Evolutionary conservation across 2,329 filamentous ascomycete species (phyloP).

Genomic region (Periconia sp.): DNA sequence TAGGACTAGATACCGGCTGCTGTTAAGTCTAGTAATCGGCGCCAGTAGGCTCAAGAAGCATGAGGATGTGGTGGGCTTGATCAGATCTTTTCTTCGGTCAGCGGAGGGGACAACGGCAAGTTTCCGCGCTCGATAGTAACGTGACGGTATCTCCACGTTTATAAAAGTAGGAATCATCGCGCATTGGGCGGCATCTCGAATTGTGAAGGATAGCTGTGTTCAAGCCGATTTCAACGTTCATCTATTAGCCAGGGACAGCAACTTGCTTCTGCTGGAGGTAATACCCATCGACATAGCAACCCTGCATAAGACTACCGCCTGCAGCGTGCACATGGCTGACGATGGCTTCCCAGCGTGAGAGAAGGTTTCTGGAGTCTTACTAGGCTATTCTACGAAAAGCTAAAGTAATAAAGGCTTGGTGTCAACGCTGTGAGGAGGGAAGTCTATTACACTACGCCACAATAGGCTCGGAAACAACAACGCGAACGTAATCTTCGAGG

Average conservation of each 20-base stretch:
- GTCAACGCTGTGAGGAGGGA: no score
- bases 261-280: background rate
- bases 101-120: slow-evolving; percentile 7
- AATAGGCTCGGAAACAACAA: no score
- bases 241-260: slow-evolving; percentile 1
- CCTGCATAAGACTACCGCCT: no score
- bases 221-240: slow-evolving; percentile 1
- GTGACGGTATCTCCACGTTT: background rate
- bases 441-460: no score
- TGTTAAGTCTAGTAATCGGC: slow-evolving; percentile 7
- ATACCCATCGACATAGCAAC: no score
- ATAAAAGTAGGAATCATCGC: background rate
- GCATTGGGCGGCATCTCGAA: slow-evolving; percentile 3
- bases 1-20: slow-evolving; percentile 4
- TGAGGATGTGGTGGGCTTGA: slow-evolving; percentile 8
- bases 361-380: no score
- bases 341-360: no score
- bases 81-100: slow-evolving; percentile 10
- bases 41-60: slow-evolving; percentile 11
- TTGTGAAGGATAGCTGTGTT: slow-evolving; percentile 1
- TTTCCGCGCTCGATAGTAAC: slow-evolving; percentile 1
- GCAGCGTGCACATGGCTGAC: no score
- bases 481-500: no score
- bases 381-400: no score
- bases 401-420: no score